Conservation (phyloP, 139 green algal genomes). For the Closterium sp. region DNA sequence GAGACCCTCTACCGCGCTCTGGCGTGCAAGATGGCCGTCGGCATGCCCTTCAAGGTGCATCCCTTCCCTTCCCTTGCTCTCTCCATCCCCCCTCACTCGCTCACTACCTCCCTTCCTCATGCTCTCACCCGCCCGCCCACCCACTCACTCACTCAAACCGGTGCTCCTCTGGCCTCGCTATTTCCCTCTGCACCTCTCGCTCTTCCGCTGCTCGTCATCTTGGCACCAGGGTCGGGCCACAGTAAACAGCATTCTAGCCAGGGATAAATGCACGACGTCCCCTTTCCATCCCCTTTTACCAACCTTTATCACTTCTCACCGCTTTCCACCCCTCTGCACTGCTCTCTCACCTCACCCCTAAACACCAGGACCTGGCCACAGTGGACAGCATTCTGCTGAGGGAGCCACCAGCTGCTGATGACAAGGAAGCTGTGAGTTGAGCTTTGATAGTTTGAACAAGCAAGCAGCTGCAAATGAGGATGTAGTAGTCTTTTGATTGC, state of each 20-base stretch:
- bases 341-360: not conserved
- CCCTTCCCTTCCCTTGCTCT: not conserved
- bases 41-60: conserved; percentile 95
- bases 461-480: not conserved
- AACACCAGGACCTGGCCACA: conserved; percentile 80
- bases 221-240: too few species aligned
- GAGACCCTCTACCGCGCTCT: conserved; percentile 80
- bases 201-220: not conserved
- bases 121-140: not conserved
- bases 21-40: conserved; percentile 90
- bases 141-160: not conserved
- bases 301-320: not conserved
- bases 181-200: not conserved
- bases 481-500: too few species aligned
- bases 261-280: too few species aligned
- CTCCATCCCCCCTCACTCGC: not conserved
- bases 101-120: not conserved
- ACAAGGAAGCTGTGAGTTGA: conserved; percentile 46
- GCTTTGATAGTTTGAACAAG: not conserved
- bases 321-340: not conserved
- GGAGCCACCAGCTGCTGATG: conserved; percentile 48
- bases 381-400: conserved; percentile 85
- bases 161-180: not conserved
- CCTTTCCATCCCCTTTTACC: too few species aligned
- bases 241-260: too few species aligned